Evolutionary conservation across 352 stramenopile species (phyloP).

Genomic region (Phytophthora pisi): DNA sequence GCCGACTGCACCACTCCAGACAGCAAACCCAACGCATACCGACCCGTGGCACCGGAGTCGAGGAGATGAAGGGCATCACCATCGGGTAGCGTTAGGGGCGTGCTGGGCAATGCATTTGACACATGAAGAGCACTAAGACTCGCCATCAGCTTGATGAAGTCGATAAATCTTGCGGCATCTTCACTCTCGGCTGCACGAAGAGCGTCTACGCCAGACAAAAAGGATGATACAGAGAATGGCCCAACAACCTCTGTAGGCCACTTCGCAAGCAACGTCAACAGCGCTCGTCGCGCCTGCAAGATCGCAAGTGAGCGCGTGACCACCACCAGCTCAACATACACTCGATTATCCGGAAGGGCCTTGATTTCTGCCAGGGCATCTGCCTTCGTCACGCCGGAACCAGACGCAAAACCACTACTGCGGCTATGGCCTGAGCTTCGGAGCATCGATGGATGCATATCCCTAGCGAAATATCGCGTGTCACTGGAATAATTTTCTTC

Average conservation of each 20-base stretch:
- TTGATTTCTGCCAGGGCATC: conserved; percentile 81
- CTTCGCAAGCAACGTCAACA: conserved; percentile 80
- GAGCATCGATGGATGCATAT: conserved; percentile 78
- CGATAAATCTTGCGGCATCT: conserved; percentile 63
- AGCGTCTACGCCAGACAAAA: conserved; percentile 33
- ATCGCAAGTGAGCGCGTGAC: conserved; percentile 82
- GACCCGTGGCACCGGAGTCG: conserved; percentile 60
- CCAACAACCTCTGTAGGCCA: conserved; percentile 70
- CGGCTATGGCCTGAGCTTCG: conserved; percentile 54
- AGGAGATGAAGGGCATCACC: conserved; percentile 57
- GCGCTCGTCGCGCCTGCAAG: conserved; percentile 73
- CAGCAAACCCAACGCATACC: conserved; percentile 59
- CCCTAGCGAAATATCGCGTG: conserved; percentile 76
- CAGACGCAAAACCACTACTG: conserved; percentile 46
- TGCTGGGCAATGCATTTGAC: conserved; percentile 33
- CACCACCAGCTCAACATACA: conserved; percentile 80
- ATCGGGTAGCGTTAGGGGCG: conserved; percentile 39
- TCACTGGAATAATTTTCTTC: conserved; percentile 87
- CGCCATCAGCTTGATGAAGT: conserved; percentile 87
- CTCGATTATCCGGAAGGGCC: conserved; percentile 74
- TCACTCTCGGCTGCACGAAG: conserved; percentile 26
- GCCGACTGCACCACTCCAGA: conserved; percentile 55
- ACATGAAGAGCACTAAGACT: conserved; percentile 62
- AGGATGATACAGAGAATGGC: conserved; percentile 56
- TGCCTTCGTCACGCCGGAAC: conserved; percentile 54